Conservation (phyloP, 2,329 filamentous ascomycete genomes). For the Claviceps pazoutovae region DNA sequence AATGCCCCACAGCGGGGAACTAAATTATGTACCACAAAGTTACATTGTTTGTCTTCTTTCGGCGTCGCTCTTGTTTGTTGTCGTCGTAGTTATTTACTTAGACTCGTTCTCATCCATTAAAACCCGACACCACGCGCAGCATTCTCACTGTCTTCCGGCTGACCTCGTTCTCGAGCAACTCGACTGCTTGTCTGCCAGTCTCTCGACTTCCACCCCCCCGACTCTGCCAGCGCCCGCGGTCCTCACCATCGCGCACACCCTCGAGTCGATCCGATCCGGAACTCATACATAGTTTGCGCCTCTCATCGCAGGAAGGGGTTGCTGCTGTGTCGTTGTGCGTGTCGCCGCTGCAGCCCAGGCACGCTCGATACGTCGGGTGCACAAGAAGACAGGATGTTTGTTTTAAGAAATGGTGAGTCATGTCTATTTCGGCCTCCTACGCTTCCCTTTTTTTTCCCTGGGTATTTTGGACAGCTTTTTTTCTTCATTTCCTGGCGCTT, state of each 20-base stretch:
- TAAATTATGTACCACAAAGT: too few species aligned
- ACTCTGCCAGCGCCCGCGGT: neutral
- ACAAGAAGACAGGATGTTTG: slow-evolving; percentile 22
- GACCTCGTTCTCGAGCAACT: too few species aligned
- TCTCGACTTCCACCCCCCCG: neutral
- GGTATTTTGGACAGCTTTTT: neutral
- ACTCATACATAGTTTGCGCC: neutral
- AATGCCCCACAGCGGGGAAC: too few species aligned
- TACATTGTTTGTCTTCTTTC: too few species aligned
- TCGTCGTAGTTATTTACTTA: too few species aligned
- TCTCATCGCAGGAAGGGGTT: neutral
- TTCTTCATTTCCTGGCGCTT: neutral
- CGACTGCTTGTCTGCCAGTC: too few species aligned
- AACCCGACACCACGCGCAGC: too few species aligned
- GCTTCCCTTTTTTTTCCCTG: neutral
- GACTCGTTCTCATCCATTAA: too few species aligned
- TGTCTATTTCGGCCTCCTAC: neutral
- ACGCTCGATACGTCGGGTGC: neutral
- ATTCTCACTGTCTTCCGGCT: too few species aligned
- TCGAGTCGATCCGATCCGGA: neutral
- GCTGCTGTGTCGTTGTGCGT: neutral
- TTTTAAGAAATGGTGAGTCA: slow-evolving; percentile 30
- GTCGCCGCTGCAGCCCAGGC: neutral
- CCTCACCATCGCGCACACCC: too few species aligned
- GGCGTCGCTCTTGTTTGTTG: too few species aligned